Evolutionary conservation across 2,329 filamentous ascomycete species (phyloP), one percentile per base, ranked within the genome.

Genomic region (Colletotrichum tamarilloi): DNA sequence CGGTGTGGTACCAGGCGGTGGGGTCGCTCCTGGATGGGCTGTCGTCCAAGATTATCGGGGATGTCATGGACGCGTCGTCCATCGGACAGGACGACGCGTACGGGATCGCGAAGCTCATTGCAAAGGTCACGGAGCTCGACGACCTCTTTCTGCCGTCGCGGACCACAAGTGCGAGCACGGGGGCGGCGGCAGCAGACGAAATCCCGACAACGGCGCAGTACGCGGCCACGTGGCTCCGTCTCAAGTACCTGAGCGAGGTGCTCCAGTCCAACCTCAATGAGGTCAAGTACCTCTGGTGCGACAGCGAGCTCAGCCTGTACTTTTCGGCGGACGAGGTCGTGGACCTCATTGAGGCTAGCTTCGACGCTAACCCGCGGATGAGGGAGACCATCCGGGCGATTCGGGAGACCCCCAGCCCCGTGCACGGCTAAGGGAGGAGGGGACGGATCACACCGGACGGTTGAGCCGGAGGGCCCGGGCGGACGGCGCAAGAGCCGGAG

Each of bases 251-350:
- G 22, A 88, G 88, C 74, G 89, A 92, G 79, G 87, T 92, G 32
- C 83, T 93, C 75, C 91, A 93, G 82, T 92, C 90, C 76, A 92
- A 92, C 77, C 83, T 92, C 66, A 88, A 88, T 74, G 91, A 92
- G 74, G 88, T 93, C 68, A 86, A 85, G 70, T 92, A 85, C 75
- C 80, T 93, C 49, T 93, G 91, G 91, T 86, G 88, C 77, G 90
- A 93, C 75, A 91, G 90, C 80, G 90, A 92, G 79, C 82, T 93
- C 55, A 91, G 90, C 75, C 79, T 92, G 49, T 91, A 92, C 79
- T 92, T 92, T 76, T 85, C 87, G 0, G 85, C 84, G 8, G 86
- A 87, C 5, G 91, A 92, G 82, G 89, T 92, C 16, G 81, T 92
- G 42, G 90, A 93, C 74, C 79, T 93, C 76, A 88, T 92, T 58